A percentile compares a stretch with the other conserved stretches of the same genome.
Evolutionary conservation across 495 filamentous ascomycete species (phyloP).

Genomic region (Hypoxylon trugodes): DNA sequence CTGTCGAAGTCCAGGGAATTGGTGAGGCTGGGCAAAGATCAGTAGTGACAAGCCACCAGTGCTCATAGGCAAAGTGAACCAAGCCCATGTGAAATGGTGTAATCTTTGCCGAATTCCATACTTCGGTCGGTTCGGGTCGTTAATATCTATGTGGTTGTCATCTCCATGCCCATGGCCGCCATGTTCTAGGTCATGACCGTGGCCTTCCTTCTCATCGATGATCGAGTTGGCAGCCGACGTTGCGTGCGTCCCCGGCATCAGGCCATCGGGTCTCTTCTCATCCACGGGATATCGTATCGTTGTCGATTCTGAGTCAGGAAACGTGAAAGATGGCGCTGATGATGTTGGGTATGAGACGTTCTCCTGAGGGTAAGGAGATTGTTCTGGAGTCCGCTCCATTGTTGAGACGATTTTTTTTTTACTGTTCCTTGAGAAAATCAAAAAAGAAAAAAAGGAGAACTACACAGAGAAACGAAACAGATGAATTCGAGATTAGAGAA

Average conservation of each 20-base stretch:
- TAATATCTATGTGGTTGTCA: constrained; percentile 17
- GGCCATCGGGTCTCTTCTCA: constrained; percentile 27
- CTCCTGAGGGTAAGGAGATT: constrained; percentile 14
- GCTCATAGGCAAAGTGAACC: constrained; percentile 72
- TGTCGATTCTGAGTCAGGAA: constrained; percentile 4
- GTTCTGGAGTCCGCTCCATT: constrained; percentile 24
- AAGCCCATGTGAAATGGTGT: constrained; percentile 74
- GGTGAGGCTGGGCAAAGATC: constrained; percentile 65
- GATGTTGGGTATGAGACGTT: constrained; percentile 10
- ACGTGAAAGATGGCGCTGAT: constrained; percentile 14
- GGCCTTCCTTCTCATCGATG: constrained; percentile 20
- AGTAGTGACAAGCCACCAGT: constrained; percentile 70
- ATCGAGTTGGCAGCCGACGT: constrained; percentile 35
- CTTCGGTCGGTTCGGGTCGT: constrained; percentile 39
- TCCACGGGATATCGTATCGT: constrained; percentile 7
- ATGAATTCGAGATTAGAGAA: constrained; percentile 17
- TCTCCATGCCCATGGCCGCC: constrained; percentile 17
- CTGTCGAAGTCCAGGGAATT: constrained; percentile 64
- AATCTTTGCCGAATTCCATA: constrained; percentile 55
- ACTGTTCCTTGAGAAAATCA: too few species aligned
- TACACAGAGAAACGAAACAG: constrained; percentile 20
- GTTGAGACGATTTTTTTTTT: too few species aligned
- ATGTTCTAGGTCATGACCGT: constrained; percentile 20
- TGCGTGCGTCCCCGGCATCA: not conserved
- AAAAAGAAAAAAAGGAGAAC: constrained; percentile 5